phyloP scores from a whole-genome alignment of 2,329 filamentous ascomycete genomes.

The Alternaria gansuensis region DNA sequence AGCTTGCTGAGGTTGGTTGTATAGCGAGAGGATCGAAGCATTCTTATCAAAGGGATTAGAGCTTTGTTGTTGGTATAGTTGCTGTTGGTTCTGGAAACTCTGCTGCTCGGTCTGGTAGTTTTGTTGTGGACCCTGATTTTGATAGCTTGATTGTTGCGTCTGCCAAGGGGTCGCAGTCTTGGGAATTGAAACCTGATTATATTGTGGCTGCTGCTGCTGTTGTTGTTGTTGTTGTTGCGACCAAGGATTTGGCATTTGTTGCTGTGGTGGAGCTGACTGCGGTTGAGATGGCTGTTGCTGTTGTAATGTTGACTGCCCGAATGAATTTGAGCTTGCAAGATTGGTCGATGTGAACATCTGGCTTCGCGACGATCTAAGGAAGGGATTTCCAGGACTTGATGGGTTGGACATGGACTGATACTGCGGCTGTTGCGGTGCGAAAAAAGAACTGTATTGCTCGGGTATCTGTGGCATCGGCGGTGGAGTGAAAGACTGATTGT shows the following conservation, averaged over 20 bases:
- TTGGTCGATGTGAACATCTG: conserved; percentile 54
- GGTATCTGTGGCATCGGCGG: conserved; percentile 55
- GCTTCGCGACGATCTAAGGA: conserved; percentile 55
- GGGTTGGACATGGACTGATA: conserved; percentile 54
- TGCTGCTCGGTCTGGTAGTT: conserved; percentile 28
- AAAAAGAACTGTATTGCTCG: conserved; percentile 50
- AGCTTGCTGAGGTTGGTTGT: conserved; percentile 67
- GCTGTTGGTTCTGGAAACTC: conserved; percentile 32
- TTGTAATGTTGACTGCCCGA: conserved; percentile 43
- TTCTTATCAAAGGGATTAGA: conserved; percentile 69
- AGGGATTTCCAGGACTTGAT: conserved; percentile 54
- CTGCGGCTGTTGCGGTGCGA: conserved; percentile 41
- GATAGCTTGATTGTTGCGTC: conserved; percentile 35
- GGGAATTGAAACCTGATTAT: conserved; percentile 20
- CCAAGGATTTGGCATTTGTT: conserved; percentile 39
- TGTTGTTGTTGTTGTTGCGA: conserved; percentile 32
- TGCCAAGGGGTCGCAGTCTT: conserved; percentile 39
- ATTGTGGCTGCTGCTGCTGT: conserved; percentile 11
- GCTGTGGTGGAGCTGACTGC: conserved; percentile 25
- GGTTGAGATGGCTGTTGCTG: conserved; percentile 36
- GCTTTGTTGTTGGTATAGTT: conserved; percentile 37
- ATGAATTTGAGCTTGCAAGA: conserved; percentile 50
- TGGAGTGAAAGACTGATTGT: conserved; percentile 53
- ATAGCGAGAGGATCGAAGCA: conserved; percentile 75
- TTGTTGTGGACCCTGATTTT: conserved; percentile 30